Evolutionary conservation across 768 basidiomycete species (phyloP), one percentile per base, ranked within the genome.

Genomic region (Suillus lakei): DNA sequence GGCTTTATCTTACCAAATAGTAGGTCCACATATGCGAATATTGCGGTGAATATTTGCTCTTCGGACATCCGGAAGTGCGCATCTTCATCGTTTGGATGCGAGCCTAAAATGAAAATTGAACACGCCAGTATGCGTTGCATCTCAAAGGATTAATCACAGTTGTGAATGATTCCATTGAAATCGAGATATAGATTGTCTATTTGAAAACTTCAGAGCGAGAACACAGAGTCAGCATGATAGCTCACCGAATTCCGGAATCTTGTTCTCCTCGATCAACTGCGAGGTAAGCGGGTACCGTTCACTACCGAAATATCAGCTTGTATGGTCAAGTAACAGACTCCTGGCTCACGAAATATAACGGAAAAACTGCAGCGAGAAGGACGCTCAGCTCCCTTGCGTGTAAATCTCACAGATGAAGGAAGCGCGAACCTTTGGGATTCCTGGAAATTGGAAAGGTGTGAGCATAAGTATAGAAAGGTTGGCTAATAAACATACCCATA

Each of bases 221-320:
- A 26, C 23, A 41, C 54, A 12, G 5, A n/a, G 4, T 26, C 16
- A 10, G 10, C 44, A 32, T 36, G 15, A 41, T 54, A 2, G 75
- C 85, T 66, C 67, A 92, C 95, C 97, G 74, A 99, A 99, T 79
- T 98, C 98, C 18, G 96, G 97, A 67, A 99, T 99, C 83, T 96
- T 95, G 82, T 98, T 98, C 83, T 98, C 96, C 77, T 97, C 89
- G 68, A 99, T 98, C 64, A 99, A 84, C 77, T 99, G 98, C 21
- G 97, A 99, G 18, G 96, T 99, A 70, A 99, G 86, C 60, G 98
- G 97, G 77, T 99, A 99, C 67, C 98, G 90, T 83, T 99, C 98
- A 67, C 95, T 97, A 10, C 2, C 2, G 50, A 28, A 38, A 18
- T 10, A 50, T 78, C 51, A 74, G 66, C 13, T 65, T 44, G 70